Evolutionary conservation across 768 basidiomycete genomes (phyloP).

Genomic region (Lactarius deliciosus): DNA sequence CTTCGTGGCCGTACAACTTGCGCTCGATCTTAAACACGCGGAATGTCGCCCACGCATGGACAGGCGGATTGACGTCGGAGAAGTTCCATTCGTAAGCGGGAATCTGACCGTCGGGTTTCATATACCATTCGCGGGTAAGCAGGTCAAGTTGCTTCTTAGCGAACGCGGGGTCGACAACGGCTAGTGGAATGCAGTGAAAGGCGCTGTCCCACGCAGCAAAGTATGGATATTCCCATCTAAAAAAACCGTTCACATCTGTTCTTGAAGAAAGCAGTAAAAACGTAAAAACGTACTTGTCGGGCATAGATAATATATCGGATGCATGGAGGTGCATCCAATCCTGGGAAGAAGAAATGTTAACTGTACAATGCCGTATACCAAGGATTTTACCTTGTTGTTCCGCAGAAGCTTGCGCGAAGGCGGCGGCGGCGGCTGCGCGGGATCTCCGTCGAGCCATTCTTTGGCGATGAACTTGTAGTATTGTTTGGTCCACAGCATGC

Average conservation of each 20-base stretch:
- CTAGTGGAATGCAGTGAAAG: conserved; percentile 98
- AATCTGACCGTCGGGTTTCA: conserved; percentile 98
- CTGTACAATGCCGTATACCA: conserved; percentile 4
- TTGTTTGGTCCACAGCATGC: conserved; percentile 99
- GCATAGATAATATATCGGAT: conserved; percentile 97
- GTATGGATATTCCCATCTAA: conserved; percentile 97
- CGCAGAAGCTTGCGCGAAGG: conserved; percentile 74
- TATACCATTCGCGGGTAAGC: conserved; percentile 98
- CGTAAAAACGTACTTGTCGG: conserved; percentile 75
- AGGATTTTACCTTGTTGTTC: conserved; percentile 63
- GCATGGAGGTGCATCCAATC: conserved; percentile 97
- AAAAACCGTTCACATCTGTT: conserved; percentile 20
- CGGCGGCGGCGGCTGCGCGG: conserved; percentile 92
- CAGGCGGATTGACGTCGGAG: conserved; percentile 96
- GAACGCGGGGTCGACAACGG: conserved; percentile 91
- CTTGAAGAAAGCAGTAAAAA: conserved; percentile 6
- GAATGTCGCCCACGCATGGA: conserved; percentile 99
- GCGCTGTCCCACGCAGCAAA: conserved; percentile 98
- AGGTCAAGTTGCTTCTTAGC: conserved; percentile 98
- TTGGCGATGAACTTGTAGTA: conserved; percentile 95
- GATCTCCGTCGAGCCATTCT: conserved; percentile 95
- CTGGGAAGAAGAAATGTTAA: conserved; percentile 39
- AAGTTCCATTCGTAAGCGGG: conserved; percentile 99
- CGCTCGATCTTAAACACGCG: conserved; percentile 99
- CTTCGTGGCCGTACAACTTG: conserved; percentile 88